These are phyloP conservation scores for Spergularia bocconei DNA, from an alignment of 148 eudicot genomes.

Conservation along the genomic window DNA sequence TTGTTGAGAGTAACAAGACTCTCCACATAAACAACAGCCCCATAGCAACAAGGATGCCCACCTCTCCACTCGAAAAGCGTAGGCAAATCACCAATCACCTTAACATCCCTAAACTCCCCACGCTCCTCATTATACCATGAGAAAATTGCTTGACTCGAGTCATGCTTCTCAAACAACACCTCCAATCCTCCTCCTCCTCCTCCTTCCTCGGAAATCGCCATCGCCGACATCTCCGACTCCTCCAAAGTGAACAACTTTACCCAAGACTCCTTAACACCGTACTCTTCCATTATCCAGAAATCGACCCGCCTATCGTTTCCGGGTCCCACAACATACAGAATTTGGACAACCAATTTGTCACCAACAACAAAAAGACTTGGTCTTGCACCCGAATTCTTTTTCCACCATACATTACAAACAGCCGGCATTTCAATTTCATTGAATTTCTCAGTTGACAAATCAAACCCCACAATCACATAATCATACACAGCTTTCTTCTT, in stretches of 20 bases:
- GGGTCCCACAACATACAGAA: background rate
- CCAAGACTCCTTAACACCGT: background rate
- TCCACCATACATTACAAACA: background rate
- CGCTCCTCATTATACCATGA: background rate
- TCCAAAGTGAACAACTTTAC: background rate
- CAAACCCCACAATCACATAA: background rate
- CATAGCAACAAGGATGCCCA: background rate
- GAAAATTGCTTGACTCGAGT: background rate
- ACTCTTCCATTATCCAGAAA: background rate
- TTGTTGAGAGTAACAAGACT: background rate
- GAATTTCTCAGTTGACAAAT: background rate
- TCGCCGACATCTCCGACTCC: too few relatives aligned
- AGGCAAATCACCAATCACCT: background rate
- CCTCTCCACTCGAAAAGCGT: background rate
- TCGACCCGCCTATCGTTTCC: background rate
- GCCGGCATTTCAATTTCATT: background rate
- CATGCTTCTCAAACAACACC: background rate
- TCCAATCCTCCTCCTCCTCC: background rate
- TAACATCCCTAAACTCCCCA: background rate
- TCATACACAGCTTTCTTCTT: too few relatives aligned
- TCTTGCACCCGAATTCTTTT: background rate
- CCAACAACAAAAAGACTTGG: background rate
- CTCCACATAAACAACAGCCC: background rate
- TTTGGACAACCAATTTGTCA: background rate
- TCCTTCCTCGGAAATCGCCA: background rate